These are phyloP conservation scores for Dissophora globulifera DNA, from an alignment of 192 early-diverging fungal genomes.

Conservation along the genomic window DNA sequence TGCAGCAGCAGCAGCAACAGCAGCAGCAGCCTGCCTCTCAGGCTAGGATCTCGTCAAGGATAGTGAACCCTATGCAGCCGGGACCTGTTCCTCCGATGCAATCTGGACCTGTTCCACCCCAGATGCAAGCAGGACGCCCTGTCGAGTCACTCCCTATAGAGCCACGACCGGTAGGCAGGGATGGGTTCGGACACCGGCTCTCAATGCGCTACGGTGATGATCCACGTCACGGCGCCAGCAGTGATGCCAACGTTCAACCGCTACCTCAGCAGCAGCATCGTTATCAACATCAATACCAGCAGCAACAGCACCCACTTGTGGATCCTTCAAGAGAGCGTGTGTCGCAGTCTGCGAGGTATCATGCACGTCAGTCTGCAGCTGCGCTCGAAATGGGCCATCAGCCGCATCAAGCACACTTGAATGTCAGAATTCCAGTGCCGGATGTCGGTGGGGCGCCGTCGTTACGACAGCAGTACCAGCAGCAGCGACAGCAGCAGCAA, in stretches of 20 bases:
- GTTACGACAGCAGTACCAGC: not conserved
- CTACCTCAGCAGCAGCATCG: not conserved
- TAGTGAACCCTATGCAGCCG: too few species aligned
- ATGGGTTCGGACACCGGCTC: not conserved
- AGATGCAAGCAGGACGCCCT: not conserved
- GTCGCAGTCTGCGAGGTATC: not conserved
- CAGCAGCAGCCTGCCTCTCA: not conserved
- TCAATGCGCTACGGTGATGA: conserved; percentile 15
- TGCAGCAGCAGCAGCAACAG: not conserved
- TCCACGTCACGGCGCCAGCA: not conserved
- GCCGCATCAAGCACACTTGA: not conserved
- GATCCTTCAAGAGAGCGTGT: not conserved
- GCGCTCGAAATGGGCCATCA: not conserved
- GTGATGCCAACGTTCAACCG: not conserved
- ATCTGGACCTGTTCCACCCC: too few species aligned
- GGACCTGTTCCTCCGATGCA: not conserved
- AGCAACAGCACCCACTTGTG: not conserved
- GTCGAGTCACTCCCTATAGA: not conserved
- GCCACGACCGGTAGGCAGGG: not conserved
- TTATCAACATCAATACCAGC: not conserved
- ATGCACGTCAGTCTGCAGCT: not conserved
- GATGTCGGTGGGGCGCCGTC: not conserved
- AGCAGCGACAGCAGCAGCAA: not conserved
- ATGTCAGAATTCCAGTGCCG: conserved; percentile 2
- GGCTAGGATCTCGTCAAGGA: not conserved